phyloP scores from a whole-genome alignment of 257 asterid genomes.

The Buddleja alternifolia region DNA sequence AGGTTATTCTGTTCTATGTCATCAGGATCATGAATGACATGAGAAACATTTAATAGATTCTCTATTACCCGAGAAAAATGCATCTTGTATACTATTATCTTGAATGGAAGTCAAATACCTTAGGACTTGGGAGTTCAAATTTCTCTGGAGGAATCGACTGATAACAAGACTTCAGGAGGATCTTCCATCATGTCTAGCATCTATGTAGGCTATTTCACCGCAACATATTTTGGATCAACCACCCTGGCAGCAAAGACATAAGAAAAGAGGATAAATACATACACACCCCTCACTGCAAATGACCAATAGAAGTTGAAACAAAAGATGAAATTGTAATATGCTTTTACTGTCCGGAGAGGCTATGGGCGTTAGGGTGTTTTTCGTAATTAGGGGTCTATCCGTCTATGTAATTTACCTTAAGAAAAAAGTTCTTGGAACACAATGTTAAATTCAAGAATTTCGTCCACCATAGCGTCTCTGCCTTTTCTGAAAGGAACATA shows the following conservation, averaged over 20 bases:
- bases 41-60: not conserved
- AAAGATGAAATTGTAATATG: too few species aligned
- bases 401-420: too few species aligned
- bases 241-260: too few species aligned
- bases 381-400: too few species aligned
- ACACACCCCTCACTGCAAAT: too few species aligned
- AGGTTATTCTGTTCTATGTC: not conserved
- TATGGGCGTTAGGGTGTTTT: too few species aligned
- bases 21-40: not conserved
- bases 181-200: not conserved
- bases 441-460: not conserved
- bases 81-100: not conserved
- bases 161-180: not conserved
- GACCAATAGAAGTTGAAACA: too few species aligned
- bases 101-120: not conserved
- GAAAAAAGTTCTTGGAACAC: too few species aligned
- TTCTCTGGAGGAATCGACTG: not conserved
- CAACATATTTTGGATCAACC: too few species aligned
- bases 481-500: conserved; percentile 58
- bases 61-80: not conserved
- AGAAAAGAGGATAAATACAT: too few species aligned
- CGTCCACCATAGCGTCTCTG: conserved; percentile 60
- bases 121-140: not conserved
- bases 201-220: not conserved
- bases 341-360: too few species aligned